Percentiles rank a stretch among this genome's conserved stretches.
Conservation (phyloP, 1,284 basidiomycete genomes). For the Coriolopsis trogii region DNA sequence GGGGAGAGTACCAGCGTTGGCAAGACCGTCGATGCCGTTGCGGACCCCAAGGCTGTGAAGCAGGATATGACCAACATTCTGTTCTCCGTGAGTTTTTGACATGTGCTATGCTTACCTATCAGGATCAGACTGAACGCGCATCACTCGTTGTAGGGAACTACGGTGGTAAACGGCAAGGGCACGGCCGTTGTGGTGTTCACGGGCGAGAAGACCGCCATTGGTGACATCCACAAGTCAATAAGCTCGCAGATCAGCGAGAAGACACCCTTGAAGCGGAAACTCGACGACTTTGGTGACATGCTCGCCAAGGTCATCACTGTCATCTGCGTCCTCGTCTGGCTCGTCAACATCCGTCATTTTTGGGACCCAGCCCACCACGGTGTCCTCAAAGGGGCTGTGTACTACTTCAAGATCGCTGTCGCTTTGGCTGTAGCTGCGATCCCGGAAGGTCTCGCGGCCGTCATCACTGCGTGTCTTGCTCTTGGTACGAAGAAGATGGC, state of each 20-base stretch:
- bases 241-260: conserved; percentile 88
- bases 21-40: conserved; percentile 72
- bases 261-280: conserved; percentile 93
- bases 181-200: conserved; percentile 86
- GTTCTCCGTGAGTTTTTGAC: conserved; percentile 84
- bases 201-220: conserved; percentile 87
- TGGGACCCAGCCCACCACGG: conserved; percentile 91
- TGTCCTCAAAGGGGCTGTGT: conserved; percentile 88
- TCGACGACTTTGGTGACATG: conserved; percentile 96
- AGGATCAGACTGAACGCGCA: neutral
- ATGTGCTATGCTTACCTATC: no score
- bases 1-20: conserved; percentile 90
- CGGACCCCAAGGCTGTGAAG: conserved; percentile 82
- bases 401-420: conserved; percentile 98
- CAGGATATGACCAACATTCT: conserved; percentile 96
- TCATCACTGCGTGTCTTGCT: conserved; percentile 95
- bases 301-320: conserved; percentile 95
- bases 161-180: conserved; percentile 89
- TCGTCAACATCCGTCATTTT: conserved; percentile 94
- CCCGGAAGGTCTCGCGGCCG: conserved; percentile 93
- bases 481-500: conserved; percentile 98
- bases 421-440: conserved; percentile 96
- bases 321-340: conserved; percentile 94
- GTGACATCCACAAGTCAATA: conserved; percentile 94
- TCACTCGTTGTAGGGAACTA: conserved; percentile 70